Evolutionary conservation across 2,329 filamentous ascomycete genomes (phyloP), one percentile per base, ranked within the genome.

Genomic region (Didymellaceae sp.): DNA sequence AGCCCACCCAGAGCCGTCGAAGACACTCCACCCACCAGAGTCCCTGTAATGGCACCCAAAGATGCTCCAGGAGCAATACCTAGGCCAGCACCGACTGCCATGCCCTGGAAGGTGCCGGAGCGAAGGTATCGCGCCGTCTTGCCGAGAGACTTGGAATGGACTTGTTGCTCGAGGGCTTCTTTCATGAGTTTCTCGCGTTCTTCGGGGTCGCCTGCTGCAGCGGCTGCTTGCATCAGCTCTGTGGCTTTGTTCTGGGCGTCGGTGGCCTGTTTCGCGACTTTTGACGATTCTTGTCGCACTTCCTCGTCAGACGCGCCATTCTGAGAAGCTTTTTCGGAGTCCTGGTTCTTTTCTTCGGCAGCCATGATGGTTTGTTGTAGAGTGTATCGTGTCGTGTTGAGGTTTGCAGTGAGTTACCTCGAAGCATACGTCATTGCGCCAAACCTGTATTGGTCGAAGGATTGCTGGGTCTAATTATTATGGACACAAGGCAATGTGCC

Each of bases 41-140:
- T 60, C 1, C 61, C 61, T 17, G 58, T 60, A 4, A 64, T 49
- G 11, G 59, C 52, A 25, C 61, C 61, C 8, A 64, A 26, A 2
- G 56, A 54, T 5, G 56, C 61, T 10, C 59, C 60, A 2, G 61
- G 59, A 3, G 58, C 59, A 6, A 61, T 54, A 18, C 61, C 61
- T 13, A 64, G 48, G 8, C 61, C 61, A 13, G 61, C 55, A 9
- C 61, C 61, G 17, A 59, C 52, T 6, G 59, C 58, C 56, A 61
- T 57, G n/a, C 61, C 61, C 17, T 64, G 61, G 20, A 63, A 64
- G 0, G 61, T 48, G 3, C 61, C 61, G 9, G 61, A 64, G 18
- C 58, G 59, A 14, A 63, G 45, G 44, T 64, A 64, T 13, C 57
- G 61, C 42, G 61, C 61, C n/a, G 61, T 63, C 31, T 64, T 64